Percentiles rank a stretch among this genome's conserved stretches.
phyloP scores from a whole-genome alignment of 2,329 filamentous ascomycete genomes.

The Pseudogymnoascus sp. region DNA sequence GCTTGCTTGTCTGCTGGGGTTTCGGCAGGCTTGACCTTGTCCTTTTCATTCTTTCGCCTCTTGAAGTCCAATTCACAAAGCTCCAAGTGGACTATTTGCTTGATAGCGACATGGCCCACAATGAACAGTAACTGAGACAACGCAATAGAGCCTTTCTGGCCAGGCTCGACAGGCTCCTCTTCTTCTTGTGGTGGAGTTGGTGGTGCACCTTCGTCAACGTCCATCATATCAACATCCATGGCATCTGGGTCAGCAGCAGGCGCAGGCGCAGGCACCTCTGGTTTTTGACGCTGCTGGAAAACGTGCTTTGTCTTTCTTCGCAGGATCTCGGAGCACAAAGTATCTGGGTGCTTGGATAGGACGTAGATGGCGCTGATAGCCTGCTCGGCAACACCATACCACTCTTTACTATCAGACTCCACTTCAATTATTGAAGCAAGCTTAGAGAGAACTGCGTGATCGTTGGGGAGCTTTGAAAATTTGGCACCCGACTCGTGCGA shows the following conservation, averaged over 20 bases:
- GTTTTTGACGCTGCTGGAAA: slow-evolving; percentile 41
- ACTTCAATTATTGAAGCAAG: slow-evolving; percentile 82
- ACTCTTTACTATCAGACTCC: slow-evolving; percentile 83
- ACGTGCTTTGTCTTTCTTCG: slow-evolving; percentile 78
- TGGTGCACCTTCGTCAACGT: slow-evolving; percentile 25
- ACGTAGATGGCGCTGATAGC: slow-evolving; percentile 93
- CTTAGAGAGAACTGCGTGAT: slow-evolving; percentile 76
- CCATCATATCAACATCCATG: slow-evolving; percentile 23
- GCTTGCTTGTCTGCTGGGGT: slow-evolving; percentile 44
- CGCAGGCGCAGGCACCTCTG: slow-evolving; percentile 28
- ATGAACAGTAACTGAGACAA: slow-evolving; percentile 90
- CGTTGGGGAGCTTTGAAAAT: slow-evolving; percentile 76
- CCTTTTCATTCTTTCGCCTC: slow-evolving; percentile 83
- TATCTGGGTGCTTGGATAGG: slow-evolving; percentile 87
- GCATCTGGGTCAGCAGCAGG: slow-evolving; percentile 16
- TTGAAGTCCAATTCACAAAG: slow-evolving; percentile 98
- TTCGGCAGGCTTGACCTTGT: slow-evolving; percentile 51
- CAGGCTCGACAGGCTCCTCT: slow-evolving; percentile 32
- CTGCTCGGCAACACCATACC: slow-evolving; percentile 93
- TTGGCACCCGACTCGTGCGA: slow-evolving; percentile 62
- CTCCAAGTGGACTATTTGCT: slow-evolving; percentile 97
- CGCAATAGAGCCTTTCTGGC: slow-evolving; percentile 62
- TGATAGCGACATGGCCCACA: slow-evolving; percentile 93
- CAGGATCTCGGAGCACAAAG: slow-evolving; percentile 83
- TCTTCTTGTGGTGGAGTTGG: slow-evolving; percentile 25